Evolutionary conservation across 495 filamentous ascomycete genomes (phyloP).

Genomic region (Podospora anserina): DNA sequence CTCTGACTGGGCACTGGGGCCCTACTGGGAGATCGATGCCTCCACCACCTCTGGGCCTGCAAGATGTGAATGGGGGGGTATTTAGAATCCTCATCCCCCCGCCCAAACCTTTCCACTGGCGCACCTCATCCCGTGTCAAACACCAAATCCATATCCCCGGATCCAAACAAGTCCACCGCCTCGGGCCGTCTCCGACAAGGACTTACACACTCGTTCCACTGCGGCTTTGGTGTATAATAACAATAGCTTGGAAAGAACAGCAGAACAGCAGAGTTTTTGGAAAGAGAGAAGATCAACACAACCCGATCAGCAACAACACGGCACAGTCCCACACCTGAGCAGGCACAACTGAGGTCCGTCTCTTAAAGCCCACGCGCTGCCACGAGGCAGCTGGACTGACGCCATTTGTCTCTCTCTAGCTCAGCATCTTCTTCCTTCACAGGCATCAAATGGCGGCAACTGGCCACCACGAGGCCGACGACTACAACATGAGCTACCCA

Average conservation of each 20-base stretch:
- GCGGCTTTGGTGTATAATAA: not conserved
- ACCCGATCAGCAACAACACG: not conserved
- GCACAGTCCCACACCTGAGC: not conserved
- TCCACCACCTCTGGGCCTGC: slow-evolving; percentile 31
- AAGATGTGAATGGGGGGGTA: slow-evolving; percentile 29
- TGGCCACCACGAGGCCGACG: slow-evolving; percentile 31
- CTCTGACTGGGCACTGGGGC: slow-evolving; percentile 24
- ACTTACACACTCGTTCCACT: slow-evolving; percentile 9
- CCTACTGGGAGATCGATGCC: slow-evolving; percentile 32
- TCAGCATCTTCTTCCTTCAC: not conserved
- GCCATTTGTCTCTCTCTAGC: slow-evolving; percentile 17
- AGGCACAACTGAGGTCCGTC: slow-evolving; percentile 16
- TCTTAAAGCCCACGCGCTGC: slow-evolving; percentile 16
- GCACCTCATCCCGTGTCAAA: slow-evolving; percentile 19
- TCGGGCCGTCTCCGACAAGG: slow-evolving; percentile 7
- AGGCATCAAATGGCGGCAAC: slow-evolving; percentile 17
- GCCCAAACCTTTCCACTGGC: slow-evolving; percentile 12
- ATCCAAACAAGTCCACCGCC: slow-evolving; percentile 5
- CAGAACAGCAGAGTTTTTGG: too few species aligned
- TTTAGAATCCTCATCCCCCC: slow-evolving; percentile 37
- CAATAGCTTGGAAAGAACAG: not conserved
- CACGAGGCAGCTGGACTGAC: slow-evolving; percentile 24
- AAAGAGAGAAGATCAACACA: not conserved
- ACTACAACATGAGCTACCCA: slow-evolving; percentile 45
- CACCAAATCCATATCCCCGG: slow-evolving; percentile 21